Evolutionary conservation across 2,329 filamentous ascomycete species (phyloP), one percentile per base, ranked within the genome.

Genomic region (Fusarium subtropicale): DNA sequence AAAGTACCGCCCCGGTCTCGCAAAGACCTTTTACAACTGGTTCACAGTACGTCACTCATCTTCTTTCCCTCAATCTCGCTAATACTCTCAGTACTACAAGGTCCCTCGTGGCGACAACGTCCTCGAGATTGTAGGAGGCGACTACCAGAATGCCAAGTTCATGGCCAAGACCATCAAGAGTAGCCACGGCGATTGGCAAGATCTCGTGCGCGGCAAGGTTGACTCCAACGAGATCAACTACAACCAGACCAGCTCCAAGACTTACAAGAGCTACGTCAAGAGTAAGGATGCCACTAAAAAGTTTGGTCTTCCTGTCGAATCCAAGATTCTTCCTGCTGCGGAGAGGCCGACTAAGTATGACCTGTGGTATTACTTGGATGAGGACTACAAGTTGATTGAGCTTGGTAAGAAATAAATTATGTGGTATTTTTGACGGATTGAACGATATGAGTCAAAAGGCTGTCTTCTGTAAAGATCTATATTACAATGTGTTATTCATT

Each of bases 111-210:
- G 80, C 8, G 75, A 76, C n/a, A 67, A 66, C 3, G 65, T 77
- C 26, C 79, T 80, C 45, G 74, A 76, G 46, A 82, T 82, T 56
- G 55, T 79, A 11, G 79, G 79, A 42, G 71, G 76, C 24, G 72
- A 74, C 18, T 82, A 78, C 64, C 78, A 81, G 56, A 73, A 79
- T 56, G 76, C 76, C 47, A 72, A 74, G 28, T 77, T 77, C 56
- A 76, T 77, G 47, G 54, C 74, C 42, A 60, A 74, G 10, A 71
- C 76, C 26, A 69, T 83, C 56, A 71, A 72, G 41, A 74, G 81
- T 48, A 80, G 80, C 62, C 79, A 83, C 62, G 72, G 64, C 2
- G 79, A 75, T 56, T 83, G 81, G 81, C 54, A 76, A 16, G 76
- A 82, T 7, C 78, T 83, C 3, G 73, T 81, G n/a, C 74, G 64